Conservation (phyloP, 768 basidiomycete genomes). For the Mycena capillaripes region DNA sequence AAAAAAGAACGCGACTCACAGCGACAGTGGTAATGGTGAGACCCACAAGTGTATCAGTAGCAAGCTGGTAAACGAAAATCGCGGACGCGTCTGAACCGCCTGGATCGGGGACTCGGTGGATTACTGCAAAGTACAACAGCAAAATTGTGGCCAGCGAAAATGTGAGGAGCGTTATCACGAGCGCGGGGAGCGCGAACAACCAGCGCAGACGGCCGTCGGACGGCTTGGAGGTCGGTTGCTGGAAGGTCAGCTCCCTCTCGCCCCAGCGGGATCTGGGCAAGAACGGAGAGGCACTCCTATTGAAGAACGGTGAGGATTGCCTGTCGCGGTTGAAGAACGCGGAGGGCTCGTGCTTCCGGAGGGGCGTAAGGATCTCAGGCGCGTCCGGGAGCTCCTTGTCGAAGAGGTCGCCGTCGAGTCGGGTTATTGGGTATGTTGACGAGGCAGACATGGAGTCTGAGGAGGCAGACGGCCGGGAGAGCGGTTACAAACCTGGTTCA, state of each 20-base stretch:
- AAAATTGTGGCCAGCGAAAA: slow-evolving; percentile 28
- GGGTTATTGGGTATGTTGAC: slow-evolving; percentile 2
- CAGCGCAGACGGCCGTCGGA: slow-evolving; percentile 23
- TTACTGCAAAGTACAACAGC: slow-evolving; percentile 26
- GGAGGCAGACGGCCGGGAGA: slow-evolving; percentile 33
- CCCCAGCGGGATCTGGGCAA: slow-evolving; percentile 10
- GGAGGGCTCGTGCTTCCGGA: slow-evolving; percentile 30
- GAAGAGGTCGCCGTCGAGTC: slow-evolving; percentile 9
- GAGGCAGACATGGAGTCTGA: slow-evolving; percentile 39
- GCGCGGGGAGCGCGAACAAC: slow-evolving; percentile 28
- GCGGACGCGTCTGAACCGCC: neutral
- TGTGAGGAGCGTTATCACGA: slow-evolving; percentile 24
- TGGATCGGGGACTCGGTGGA: slow-evolving; percentile 12
- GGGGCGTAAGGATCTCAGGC: slow-evolving; percentile 26
- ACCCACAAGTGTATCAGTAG: slow-evolving; percentile 22
- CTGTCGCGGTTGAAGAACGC: slow-evolving; percentile 16
- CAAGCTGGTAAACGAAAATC: slow-evolving; percentile 18
- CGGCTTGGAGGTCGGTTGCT: slow-evolving; percentile 6
- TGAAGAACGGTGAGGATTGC: neutral
- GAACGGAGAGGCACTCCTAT: slow-evolving; percentile 5
- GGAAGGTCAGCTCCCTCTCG: slow-evolving; percentile 17
- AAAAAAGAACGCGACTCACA: slow-evolving; percentile 20
- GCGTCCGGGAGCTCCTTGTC: slow-evolving; percentile 32
- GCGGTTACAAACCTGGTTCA: slow-evolving; percentile 1
- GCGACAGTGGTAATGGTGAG: slow-evolving; percentile 32